Conservation (phyloP, 208 protist species). For the Trypanosoma boissoni region DNA sequence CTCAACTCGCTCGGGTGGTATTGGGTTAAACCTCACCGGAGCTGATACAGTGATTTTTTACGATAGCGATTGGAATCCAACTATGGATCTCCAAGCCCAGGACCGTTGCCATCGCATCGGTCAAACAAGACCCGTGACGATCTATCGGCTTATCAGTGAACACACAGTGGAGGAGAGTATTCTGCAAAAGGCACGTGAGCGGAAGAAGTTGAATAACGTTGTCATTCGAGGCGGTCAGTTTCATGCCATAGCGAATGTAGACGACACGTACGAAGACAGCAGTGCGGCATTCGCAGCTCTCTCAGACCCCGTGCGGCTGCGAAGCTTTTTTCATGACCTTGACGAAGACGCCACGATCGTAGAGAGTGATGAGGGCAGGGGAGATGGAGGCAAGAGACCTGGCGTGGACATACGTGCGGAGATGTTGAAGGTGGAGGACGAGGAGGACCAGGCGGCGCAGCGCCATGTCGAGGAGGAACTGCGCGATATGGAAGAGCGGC, state of each 20-base stretch:
- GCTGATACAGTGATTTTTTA: constrained; percentile 99
- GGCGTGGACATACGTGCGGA: constrained; percentile 44
- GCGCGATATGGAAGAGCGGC: constrained; percentile 32
- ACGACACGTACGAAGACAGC: constrained; percentile 53
- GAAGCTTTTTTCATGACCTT: constrained; percentile 86
- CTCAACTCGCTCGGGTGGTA: constrained; percentile 95
- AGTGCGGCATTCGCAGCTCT: constrained; percentile 68
- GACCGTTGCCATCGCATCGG: constrained; percentile 98
- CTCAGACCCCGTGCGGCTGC: constrained; percentile 64
- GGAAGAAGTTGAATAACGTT: constrained; percentile 93
- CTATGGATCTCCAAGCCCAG: constrained; percentile 97
- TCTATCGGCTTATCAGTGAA: constrained; percentile 95
- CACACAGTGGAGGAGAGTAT: constrained; percentile 97
- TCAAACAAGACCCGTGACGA: constrained; percentile 95
- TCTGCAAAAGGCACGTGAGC: constrained; percentile 93
- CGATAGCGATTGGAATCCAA: constrained; percentile 99
- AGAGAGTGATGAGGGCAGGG: background rate
- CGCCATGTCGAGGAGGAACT: constrained; percentile 62
- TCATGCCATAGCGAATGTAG: constrained; percentile 66
- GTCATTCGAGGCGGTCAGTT: constrained; percentile 95
- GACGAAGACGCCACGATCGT: constrained; percentile 78
- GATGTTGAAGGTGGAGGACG: constrained; percentile 75
- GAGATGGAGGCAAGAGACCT: constrained; percentile 1
- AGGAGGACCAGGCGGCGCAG: constrained; percentile 67
- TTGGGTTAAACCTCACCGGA: constrained; percentile 98